Evolutionary conservation across 177 flowering plant species (phyloP), one percentile per base, ranked within the genome.

Genomic region (Vitis hybrid): DNA sequence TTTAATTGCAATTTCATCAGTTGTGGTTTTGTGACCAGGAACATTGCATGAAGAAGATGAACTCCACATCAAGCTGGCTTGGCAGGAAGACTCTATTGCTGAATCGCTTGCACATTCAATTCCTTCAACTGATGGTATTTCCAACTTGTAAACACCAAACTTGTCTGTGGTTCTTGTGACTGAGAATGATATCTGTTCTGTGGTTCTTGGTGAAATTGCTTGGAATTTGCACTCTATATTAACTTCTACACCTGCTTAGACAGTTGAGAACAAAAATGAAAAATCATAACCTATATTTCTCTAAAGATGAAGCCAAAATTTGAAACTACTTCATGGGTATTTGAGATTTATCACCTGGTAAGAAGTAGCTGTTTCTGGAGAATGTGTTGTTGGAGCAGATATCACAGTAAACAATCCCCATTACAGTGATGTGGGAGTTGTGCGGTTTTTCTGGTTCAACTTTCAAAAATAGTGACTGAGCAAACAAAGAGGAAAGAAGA

Each of bases 351-450:
- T 60, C 49, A 84, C 87, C 85, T 68, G 87, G 82, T 67, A 84
- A 16, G 80, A 84, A 84, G 78, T 82, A 84, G 82, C 87, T 82
- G 82, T 80, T 85, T 48, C 45, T 78, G 72, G 87, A 74, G 79
- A 84, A 84, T 70, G 45, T 80, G 80, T 84, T 84, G 76, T 78
- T 84, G 78, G 79, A 78, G 79, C 87, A 84, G 62, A 75, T 68
- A 61, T 82, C 85, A 65, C 87, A 84, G 59, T 80, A 84, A 51
- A 84, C 85, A 65, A 74, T 33, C 49, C 85, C 87, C 80, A 78
- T 74, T 11, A 84, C 87, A 63, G 78, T 72, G 59, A 84, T 82
- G 12, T 76, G 77, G 29, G 83, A 76, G 64, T 57, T 70, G 68
- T 29, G 31, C 31, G 63, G 60, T 13, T 53, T 67, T 13, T 70